Percentiles rank a stretch among this genome's conserved stretches.
Evolutionary conservation across 768 basidiomycete species (phyloP).

Genomic region (Cystobasidium tubakii): DNA sequence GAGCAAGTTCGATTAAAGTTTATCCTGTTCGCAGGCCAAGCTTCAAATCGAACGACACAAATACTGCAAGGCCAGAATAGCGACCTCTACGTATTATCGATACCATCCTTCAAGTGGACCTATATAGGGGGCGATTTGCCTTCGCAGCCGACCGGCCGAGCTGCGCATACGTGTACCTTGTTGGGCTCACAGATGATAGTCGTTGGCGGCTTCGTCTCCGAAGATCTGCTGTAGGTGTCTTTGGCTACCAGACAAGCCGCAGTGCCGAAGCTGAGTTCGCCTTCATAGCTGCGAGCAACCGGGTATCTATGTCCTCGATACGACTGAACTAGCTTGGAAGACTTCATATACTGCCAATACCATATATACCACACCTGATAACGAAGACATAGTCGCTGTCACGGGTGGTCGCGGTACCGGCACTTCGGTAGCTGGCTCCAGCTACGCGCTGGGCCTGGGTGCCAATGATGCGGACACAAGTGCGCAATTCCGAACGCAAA

Average conservation of each 20-base stretch:
- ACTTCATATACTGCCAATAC: slow-evolving; percentile 21
- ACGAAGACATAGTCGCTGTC: slow-evolving; percentile 35
- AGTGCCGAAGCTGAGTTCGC: neutral
- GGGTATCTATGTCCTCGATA: slow-evolving; percentile 32
- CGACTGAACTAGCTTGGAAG: slow-evolving; percentile 23
- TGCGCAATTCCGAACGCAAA: neutral
- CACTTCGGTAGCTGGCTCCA: slow-evolving; percentile 18
- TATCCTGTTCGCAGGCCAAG: slow-evolving; percentile 37
- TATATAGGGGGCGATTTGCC: slow-evolving; percentile 36
- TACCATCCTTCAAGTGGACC: slow-evolving; percentile 39
- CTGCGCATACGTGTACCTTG: slow-evolving; percentile 40
- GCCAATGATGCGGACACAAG: slow-evolving; percentile 38
- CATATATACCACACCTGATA: slow-evolving; percentile 19
- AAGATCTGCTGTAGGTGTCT: slow-evolving; percentile 40
- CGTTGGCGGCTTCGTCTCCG: slow-evolving; percentile 37
- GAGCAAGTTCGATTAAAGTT: neutral
- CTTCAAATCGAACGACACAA: slow-evolving; percentile 39
- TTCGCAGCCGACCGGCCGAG: slow-evolving; percentile 37
- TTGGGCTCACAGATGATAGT: slow-evolving; percentile 41
- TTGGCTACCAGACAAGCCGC: too few relatives aligned
- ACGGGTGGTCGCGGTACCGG: slow-evolving; percentile 43
- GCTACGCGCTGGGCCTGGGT: slow-evolving; percentile 38
- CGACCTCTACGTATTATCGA: slow-evolving; percentile 41
- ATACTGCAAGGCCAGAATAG: slow-evolving; percentile 37
- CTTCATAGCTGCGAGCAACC: slow-evolving; percentile 25